These are phyloP conservation scores for Apiospora koreana DNA, from an alignment of 2,329 filamentous ascomycete species.

Conservation along the genomic window DNA sequence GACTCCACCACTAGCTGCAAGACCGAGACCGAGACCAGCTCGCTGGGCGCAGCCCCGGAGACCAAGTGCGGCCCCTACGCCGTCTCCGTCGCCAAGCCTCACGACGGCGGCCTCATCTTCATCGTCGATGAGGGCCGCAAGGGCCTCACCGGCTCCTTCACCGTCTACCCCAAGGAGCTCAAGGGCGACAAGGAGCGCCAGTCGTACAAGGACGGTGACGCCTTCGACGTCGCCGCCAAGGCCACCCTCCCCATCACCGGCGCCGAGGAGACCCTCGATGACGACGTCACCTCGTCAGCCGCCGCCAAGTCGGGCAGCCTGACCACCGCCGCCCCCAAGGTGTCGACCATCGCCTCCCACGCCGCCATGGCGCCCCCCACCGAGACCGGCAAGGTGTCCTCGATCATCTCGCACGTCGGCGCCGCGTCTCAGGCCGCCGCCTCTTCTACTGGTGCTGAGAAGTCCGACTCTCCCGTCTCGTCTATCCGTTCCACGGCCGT, in stretches of 20 bases:
- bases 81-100: slow-evolving; percentile 15
- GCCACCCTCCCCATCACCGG: background rate
- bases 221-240: background rate
- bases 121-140: background rate
- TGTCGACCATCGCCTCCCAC: background rate
- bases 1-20: background rate
- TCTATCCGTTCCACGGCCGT: background rate
- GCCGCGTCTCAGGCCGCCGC: background rate
- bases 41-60: slow-evolving; percentile 17
- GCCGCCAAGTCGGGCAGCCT: background rate
- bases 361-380: background rate
- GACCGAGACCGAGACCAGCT: slow-evolving; percentile 11
- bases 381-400: background rate
- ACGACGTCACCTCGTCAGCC: background rate
- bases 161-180: background rate
- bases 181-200: background rate
- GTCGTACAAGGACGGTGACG: background rate
- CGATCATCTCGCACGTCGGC: background rate
- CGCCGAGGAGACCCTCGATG: background rate
- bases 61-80: slow-evolving; percentile 19
- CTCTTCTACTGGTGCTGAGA: background rate
- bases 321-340: background rate
- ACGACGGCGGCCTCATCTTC: slow-evolving; percentile 15
- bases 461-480: background rate
- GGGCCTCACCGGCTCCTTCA: background rate